These are phyloP conservation scores for Ceratobasidium sp. DNA, from an alignment of 1,284 basidiomycete genomes.

Conservation along the genomic window DNA sequence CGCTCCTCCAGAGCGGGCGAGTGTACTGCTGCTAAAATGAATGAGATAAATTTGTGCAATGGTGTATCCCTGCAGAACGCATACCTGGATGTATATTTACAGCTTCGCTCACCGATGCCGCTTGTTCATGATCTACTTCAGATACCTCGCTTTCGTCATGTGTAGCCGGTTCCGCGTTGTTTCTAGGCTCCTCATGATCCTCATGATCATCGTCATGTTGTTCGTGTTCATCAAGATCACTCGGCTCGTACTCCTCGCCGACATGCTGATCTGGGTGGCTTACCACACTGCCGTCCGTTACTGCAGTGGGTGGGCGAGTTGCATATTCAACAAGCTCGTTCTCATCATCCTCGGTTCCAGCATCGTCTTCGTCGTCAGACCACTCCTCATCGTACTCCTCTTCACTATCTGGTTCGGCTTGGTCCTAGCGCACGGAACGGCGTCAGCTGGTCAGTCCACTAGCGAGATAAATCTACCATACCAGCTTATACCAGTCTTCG, in stretches of 20 bases:
- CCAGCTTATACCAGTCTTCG: conserved; percentile 24
- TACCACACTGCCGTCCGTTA: background rate
- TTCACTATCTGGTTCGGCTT: background rate
- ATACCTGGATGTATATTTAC: background rate
- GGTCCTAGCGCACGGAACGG: background rate
- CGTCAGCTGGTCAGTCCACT: background rate
- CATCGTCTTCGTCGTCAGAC: conserved; percentile 19
- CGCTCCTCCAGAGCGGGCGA: conserved; percentile 50
- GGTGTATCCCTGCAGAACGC: background rate
- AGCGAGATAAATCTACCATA: background rate
- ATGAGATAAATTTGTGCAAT: background rate
- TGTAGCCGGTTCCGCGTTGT: background rate
- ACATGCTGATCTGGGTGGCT: background rate
- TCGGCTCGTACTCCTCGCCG: background rate
- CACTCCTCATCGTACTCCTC: conserved; percentile 29
- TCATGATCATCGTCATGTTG: background rate
- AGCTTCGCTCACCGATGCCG: no score
- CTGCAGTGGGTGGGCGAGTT: conserved; percentile 29
- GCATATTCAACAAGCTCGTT: conserved; percentile 39
- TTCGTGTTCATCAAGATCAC: background rate
- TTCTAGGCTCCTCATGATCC: background rate
- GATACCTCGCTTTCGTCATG: background rate
- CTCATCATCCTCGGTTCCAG: conserved; percentile 21
- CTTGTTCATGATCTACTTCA: background rate
- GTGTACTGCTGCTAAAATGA: background rate